These are phyloP conservation scores for Metschnikowia drakensbergensis DNA, from an alignment of 805 yeast genomes.

Conservation along the genomic window DNA sequence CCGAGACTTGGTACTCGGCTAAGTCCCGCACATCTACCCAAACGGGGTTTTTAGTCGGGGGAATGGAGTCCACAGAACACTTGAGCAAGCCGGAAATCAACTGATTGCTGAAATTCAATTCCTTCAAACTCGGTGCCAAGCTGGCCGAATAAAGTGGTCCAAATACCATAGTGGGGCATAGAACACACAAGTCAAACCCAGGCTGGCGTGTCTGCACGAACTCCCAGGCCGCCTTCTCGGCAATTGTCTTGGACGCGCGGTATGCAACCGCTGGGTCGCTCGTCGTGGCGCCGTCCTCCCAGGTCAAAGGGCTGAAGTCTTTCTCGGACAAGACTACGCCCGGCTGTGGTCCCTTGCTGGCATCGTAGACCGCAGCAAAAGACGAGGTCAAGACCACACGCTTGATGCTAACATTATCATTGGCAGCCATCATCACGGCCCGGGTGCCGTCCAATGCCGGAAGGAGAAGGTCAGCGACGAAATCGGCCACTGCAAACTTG, in stretches of 20 bases:
- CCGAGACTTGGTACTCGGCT: constrained; percentile 7
- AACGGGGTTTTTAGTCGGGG: constrained; percentile 7
- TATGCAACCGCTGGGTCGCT: constrained; percentile 8
- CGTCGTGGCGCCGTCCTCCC: constrained; percentile 8
- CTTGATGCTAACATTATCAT: constrained; percentile 9
- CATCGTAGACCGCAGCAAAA: constrained; percentile 21
- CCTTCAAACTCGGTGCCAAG: constrained; percentile 1
- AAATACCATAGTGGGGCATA: constrained; percentile 11
- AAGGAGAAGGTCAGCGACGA: constrained; percentile 46
- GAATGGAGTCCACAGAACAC: not conserved
- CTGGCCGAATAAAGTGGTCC: constrained; percentile 6
- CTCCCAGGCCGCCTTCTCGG: constrained; percentile 11
- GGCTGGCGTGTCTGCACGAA: constrained; percentile 4
- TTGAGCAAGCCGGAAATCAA: not conserved
- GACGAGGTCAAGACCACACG: constrained; percentile 23
- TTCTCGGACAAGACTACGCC: constrained; percentile 6
- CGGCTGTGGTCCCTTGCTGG: constrained; percentile 17
- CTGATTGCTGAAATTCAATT: constrained; percentile 9
- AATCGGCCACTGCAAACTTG: constrained; percentile 39
- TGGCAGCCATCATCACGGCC: constrained; percentile 43
- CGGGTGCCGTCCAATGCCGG: constrained; percentile 56
- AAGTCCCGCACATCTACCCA: constrained; percentile 11
- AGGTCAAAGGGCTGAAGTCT: constrained; percentile 8
- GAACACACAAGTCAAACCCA: constrained; percentile 5
- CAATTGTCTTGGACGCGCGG: constrained; percentile 7